phyloP scores from a whole-genome alignment of 2,329 filamentous ascomycete genomes.

The Diaporthe citri region DNA sequence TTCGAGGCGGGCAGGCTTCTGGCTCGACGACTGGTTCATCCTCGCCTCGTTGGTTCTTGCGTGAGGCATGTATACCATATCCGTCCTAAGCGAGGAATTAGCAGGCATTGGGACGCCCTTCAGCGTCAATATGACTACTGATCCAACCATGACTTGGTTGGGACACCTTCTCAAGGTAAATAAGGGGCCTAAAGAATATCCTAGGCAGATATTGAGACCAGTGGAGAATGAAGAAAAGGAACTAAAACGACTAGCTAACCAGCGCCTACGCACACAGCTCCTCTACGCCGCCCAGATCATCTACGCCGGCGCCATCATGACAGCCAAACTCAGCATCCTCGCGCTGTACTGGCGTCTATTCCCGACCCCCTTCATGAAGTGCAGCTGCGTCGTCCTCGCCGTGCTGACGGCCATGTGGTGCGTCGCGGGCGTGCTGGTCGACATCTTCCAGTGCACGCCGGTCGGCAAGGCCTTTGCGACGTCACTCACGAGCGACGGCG shows the following conservation, averaged over 20 bases:
- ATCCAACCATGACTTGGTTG: background rate
- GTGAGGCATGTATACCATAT: background rate
- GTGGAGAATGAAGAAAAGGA: too few relatives aligned
- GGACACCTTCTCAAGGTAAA: background rate
- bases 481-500: background rate
- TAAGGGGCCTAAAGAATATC: background rate
- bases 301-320: constrained; percentile 7
- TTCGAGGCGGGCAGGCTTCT: background rate
- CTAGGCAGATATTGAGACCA: too few relatives aligned
- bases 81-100: background rate
- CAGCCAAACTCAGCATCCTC: constrained; percentile 21
- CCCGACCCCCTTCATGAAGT: constrained; percentile 29
- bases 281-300: constrained; percentile 4
- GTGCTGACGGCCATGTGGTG: constrained; percentile 1
- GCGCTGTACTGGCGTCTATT: constrained; percentile 27
- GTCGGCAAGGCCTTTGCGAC: background rate
- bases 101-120: background rate
- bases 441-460: constrained; percentile 17
- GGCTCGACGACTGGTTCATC: constrained; percentile 28
- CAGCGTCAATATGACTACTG: background rate
- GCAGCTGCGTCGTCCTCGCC: constrained; percentile 8
- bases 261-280: background rate
- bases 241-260: background rate
- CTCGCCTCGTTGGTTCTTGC: background rate
- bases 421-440: background rate